Percentiles rank a stretch among this genome's conserved stretches.
Evolutionary conservation across 768 basidiomycete species (phyloP).

Genomic region (Boletus bicolor): DNA sequence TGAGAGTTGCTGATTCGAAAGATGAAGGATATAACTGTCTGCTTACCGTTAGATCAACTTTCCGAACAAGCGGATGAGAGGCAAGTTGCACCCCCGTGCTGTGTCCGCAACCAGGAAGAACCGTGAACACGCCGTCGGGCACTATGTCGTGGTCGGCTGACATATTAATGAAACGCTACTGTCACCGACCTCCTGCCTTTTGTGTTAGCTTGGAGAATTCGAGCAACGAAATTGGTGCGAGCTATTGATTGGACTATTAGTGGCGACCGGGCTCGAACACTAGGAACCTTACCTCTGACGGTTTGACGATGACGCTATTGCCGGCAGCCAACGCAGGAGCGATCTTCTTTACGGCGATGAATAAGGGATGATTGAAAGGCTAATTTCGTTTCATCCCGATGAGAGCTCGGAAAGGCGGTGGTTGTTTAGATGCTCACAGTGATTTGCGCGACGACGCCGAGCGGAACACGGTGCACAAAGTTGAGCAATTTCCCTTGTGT

Average conservation of each 20-base stretch:
- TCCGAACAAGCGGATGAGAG: conserved; percentile 62
- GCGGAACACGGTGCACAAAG: conserved; percentile 72
- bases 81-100: conserved; percentile 64
- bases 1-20: background rate
- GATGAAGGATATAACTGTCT: background rate
- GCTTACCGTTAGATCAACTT: conserved; percentile 81
- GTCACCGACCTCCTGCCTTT: conserved; percentile 59
- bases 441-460: conserved; percentile 88
- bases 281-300: conserved; percentile 55
- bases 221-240: conserved; percentile 76
- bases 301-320: conserved; percentile 80
- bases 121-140: conserved; percentile 69
- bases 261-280: background rate
- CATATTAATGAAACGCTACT: background rate
- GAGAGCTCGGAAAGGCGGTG: background rate
- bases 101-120: conserved; percentile 70
- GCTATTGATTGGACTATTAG: conserved; percentile 33
- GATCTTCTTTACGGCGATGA: conserved; percentile 88
- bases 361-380: conserved; percentile 89
- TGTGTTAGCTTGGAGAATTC: conserved; percentile 67
- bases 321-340: conserved; percentile 83
- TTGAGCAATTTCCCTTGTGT: conserved; percentile 79
- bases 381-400: conserved; percentile 25
- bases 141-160: conserved; percentile 41
- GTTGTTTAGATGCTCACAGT: conserved; percentile 46